Conservation (phyloP, 805 yeast species). For the Zygosaccharomyces bisporus region DNA sequence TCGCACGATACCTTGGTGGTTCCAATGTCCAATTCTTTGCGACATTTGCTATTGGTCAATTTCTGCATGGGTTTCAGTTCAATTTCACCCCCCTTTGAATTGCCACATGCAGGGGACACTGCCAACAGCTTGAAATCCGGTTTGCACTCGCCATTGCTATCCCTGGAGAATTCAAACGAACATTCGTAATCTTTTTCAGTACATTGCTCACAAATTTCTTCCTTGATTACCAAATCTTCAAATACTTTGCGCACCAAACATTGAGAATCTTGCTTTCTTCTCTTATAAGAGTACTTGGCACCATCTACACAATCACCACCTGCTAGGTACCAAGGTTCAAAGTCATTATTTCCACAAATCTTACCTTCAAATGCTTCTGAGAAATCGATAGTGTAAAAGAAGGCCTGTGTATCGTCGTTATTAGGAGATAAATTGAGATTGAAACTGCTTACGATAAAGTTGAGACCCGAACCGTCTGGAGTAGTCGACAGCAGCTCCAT, state of each 20-base stretch:
- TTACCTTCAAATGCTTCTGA: slow-evolving; percentile 47
- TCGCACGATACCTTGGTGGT: slow-evolving; percentile 33
- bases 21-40: slow-evolving; percentile 23
- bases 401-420: slow-evolving; percentile 8
- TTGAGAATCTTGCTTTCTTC: slow-evolving; percentile 62
- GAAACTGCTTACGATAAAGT: slow-evolving; percentile 50
- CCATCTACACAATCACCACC: slow-evolving; percentile 58
- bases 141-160: slow-evolving; percentile 46
- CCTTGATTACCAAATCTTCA: slow-evolving; percentile 39
- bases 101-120: slow-evolving; percentile 22
- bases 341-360: slow-evolving; percentile 48
- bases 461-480: slow-evolving; percentile 64
- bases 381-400: slow-evolving; percentile 48
- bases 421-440: background rate
- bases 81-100: slow-evolving; percentile 12
- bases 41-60: slow-evolving; percentile 22
- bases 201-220: slow-evolving; percentile 60
- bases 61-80: slow-evolving; percentile 21
- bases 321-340: slow-evolving; percentile 55
- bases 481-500: slow-evolving; percentile 46
- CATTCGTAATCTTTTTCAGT: slow-evolving; percentile 68
- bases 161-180: slow-evolving; percentile 45
- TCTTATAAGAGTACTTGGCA: slow-evolving; percentile 53
- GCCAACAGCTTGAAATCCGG: slow-evolving; percentile 30
- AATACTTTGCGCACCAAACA: slow-evolving; percentile 46